These are phyloP conservation scores for Pseudogymnoascus sp. DNA, from an alignment of 2,329 filamentous ascomycete genomes.

Conservation along the genomic window DNA sequence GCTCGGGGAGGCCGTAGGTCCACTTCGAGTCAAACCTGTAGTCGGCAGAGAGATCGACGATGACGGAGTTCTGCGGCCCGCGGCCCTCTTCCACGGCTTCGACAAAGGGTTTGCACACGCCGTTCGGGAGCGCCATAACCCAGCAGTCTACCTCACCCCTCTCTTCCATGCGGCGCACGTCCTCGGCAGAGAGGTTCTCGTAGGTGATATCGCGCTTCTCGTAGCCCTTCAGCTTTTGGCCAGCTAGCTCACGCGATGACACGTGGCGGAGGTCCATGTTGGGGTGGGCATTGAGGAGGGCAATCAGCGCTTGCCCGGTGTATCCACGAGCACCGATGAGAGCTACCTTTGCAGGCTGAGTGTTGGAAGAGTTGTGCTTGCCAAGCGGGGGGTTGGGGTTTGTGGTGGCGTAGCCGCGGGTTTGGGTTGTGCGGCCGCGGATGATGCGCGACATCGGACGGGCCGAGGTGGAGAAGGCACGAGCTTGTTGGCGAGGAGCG, in stretches of 20 bases:
- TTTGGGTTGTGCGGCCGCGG: constrained; percentile 12
- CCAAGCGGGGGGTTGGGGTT: constrained; percentile 89
- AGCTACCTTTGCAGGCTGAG: constrained; percentile 69
- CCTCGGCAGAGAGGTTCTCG: constrained; percentile 81
- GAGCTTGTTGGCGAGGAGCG: constrained; percentile 52
- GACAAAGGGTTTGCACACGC: constrained; percentile 88
- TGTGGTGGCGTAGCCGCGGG: constrained; percentile 53
- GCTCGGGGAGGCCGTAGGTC: constrained; percentile 87
- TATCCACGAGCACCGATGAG: constrained; percentile 91
- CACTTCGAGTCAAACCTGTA: constrained; percentile 81
- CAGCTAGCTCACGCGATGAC: constrained; percentile 84
- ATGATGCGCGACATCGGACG: constrained; percentile 27
- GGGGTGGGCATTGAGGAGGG: constrained; percentile 79
- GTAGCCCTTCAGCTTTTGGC: constrained; percentile 83
- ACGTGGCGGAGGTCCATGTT: constrained; percentile 86
- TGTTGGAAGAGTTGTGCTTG: constrained; percentile 79
- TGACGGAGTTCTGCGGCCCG: constrained; percentile 58
- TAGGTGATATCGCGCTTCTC: constrained; percentile 87
- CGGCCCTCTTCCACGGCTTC: constrained; percentile 74
- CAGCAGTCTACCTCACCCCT: constrained; percentile 85
- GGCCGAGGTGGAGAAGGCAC: constrained; percentile 59
- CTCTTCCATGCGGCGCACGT: constrained; percentile 77
- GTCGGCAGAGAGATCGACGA: constrained; percentile 94
- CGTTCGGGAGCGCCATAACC: constrained; percentile 96
- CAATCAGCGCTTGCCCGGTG: constrained; percentile 85